Evolutionary conservation across 2,329 filamentous ascomycete species (phyloP).

Genomic region (Teratosphaeria nubilosa): DNA sequence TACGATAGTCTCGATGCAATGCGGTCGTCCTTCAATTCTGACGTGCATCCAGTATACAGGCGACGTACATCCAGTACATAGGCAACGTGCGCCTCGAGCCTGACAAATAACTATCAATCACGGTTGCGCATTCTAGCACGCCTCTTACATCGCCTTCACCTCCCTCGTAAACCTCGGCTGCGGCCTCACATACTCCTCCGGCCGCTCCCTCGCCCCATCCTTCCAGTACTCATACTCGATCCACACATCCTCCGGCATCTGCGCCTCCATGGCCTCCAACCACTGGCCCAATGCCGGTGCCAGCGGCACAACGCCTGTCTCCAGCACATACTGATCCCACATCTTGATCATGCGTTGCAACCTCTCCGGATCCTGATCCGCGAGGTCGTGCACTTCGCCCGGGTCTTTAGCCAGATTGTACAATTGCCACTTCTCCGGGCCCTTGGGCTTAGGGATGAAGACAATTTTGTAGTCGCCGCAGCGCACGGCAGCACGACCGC

Average conservation of each 20-base stretch:
- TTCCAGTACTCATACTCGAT: slow-evolving; percentile 59
- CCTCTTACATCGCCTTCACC: slow-evolving; percentile 13
- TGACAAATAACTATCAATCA: background rate
- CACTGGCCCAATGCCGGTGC: slow-evolving; percentile 49
- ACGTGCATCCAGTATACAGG: no score
- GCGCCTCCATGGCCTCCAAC: slow-evolving; percentile 51
- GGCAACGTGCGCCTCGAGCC: background rate
- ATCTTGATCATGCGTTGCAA: slow-evolving; percentile 41
- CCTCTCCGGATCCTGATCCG: slow-evolving; percentile 30
- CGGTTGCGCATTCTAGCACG: background rate
- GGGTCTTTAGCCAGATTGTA: slow-evolving; percentile 45
- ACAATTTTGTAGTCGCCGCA: slow-evolving; percentile 49
- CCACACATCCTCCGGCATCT: slow-evolving; percentile 57
- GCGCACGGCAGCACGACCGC: slow-evolving; percentile 44
- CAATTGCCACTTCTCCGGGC: slow-evolving; percentile 47
- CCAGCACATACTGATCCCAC: slow-evolving; percentile 50
- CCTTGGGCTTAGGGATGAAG: slow-evolving; percentile 47
- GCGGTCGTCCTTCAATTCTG: no score
- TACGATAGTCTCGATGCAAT: no score
- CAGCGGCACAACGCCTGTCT: slow-evolving; percentile 51
- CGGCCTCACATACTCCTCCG: slow-evolving; percentile 25
- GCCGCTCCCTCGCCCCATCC: slow-evolving; percentile 36
- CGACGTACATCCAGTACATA: background rate
- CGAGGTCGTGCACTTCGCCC: slow-evolving; percentile 36
- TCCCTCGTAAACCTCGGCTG: slow-evolving; percentile 22